Evolutionary conservation across 1,139 yeast genomes (phyloP).

Genomic region (Lodderomyces elongisporus): DNA sequence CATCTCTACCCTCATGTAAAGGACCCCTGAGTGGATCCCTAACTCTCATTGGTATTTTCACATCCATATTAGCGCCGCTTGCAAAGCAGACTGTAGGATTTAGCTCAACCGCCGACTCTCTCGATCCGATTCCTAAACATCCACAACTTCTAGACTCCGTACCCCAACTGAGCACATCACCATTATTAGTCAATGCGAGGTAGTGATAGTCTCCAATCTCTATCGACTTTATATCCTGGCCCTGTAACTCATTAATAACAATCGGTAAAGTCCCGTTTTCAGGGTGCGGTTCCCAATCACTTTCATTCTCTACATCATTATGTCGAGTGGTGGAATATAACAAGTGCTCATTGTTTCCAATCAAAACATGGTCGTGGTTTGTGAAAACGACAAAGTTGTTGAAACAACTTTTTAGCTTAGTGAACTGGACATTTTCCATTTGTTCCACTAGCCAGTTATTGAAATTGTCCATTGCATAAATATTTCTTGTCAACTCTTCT

Average conservation of each 20-base stretch:
- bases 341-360: conserved; percentile 11
- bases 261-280: conserved; percentile 4
- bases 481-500: conserved; percentile 10
- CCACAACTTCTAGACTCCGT: conserved; percentile 60
- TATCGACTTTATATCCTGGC: conserved; percentile 39
- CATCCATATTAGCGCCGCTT: conserved; percentile 35
- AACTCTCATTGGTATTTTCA: conserved; percentile 42
- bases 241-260: conserved; percentile 43
- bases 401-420: conserved; percentile 27
- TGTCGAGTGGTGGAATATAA: conserved; percentile 22
- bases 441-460: conserved; percentile 27
- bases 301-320: conserved; percentile 18
- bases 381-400: conserved; percentile 25
- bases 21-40: conserved; percentile 17
- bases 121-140: conserved; percentile 60
- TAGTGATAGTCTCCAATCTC: conserved; percentile 74
- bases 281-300: too few species aligned
- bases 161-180: conserved; percentile 69
- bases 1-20: background rate
- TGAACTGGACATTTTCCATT: conserved; percentile 7
- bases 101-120: conserved; percentile 18
- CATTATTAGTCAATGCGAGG: conserved; percentile 56
- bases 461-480: conserved; percentile 15
- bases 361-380: conserved; percentile 20
- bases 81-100: conserved; percentile 11